Percentiles rank a stretch among this genome's conserved stretches.
Evolutionary conservation across 768 basidiomycete genomes (phyloP).

Genomic region (Rhodotorula graminis): DNA sequence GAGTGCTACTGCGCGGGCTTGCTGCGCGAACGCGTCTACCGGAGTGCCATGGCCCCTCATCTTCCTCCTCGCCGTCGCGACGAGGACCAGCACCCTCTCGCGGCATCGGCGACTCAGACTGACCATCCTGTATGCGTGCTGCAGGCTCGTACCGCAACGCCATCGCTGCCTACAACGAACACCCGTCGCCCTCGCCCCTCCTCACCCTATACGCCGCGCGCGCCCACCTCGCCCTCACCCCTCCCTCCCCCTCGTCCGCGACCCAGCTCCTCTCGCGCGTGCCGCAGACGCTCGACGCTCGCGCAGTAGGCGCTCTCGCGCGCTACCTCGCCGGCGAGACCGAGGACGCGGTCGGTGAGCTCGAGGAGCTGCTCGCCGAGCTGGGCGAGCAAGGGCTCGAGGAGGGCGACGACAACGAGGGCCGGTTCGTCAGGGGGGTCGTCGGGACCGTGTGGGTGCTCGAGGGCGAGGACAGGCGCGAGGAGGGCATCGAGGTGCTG

Average conservation of each 20-base stretch:
- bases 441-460: slow-evolving; percentile 34
- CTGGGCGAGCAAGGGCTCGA: slow-evolving; percentile 30
- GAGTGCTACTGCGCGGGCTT: too few species aligned
- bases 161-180: slow-evolving; percentile 26
- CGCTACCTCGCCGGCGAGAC: slow-evolving; percentile 19
- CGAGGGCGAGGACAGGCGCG: slow-evolving; percentile 33
- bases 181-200: slow-evolving; percentile 18
- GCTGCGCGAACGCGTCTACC: too few species aligned
- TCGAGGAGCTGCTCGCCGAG: slow-evolving; percentile 35
- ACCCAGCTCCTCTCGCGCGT: slow-evolving; percentile 23
- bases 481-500: slow-evolving; percentile 35
- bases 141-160: slow-evolving; percentile 38
- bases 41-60: too few species aligned
- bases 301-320: slow-evolving; percentile 31
- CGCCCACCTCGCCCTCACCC: slow-evolving; percentile 38
- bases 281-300: slow-evolving; percentile 26
- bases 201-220: slow-evolving; percentile 38
- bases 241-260: slow-evolving; percentile 8
- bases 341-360: slow-evolving; percentile 25
- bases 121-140: background rate
- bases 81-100: background rate
- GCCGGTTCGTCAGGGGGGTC: slow-evolving; percentile 16
- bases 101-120: background rate
- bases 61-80: background rate
- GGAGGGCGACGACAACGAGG: slow-evolving; percentile 20